Conservation (phyloP, 306 rosid genomes). For the Aeschynomene evenia region DNA sequence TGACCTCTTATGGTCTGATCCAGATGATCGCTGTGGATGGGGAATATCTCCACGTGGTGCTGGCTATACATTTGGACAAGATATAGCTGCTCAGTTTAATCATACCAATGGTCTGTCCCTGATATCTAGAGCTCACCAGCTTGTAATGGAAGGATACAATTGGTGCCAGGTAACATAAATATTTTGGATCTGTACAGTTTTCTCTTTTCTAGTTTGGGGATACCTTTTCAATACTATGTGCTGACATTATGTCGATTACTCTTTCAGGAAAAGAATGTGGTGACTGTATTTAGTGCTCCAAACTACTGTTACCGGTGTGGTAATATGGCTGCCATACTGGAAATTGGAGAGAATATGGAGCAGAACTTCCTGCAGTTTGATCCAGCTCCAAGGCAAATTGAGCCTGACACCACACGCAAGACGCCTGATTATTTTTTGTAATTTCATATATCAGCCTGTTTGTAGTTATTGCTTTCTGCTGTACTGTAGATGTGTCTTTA, state of each 20-base stretch:
- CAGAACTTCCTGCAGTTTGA: slow-evolving; percentile 98
- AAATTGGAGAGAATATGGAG: slow-evolving; percentile 95
- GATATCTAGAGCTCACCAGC: slow-evolving; percentile 98
- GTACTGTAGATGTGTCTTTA: slow-evolving; percentile 67
- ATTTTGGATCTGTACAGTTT: not conserved
- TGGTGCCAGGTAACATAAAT: slow-evolving; percentile 83
- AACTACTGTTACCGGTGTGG: slow-evolving; percentile 99
- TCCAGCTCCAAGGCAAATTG: slow-evolving; percentile 98
- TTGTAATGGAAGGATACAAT: slow-evolving; percentile 98
- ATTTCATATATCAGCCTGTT: slow-evolving; percentile 46
- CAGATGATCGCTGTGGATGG: slow-evolving; percentile 99
- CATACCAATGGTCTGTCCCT: slow-evolving; percentile 92
- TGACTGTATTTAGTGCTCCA: slow-evolving; percentile 97
- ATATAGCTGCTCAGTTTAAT: slow-evolving; percentile 91
- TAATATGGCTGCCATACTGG: slow-evolving; percentile 98
- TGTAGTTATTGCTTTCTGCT: slow-evolving; percentile 57
- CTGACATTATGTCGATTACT: slow-evolving; percentile 17
- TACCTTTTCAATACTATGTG: slow-evolving; percentile 15
- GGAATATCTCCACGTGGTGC: slow-evolving; percentile 99
- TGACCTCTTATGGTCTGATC: slow-evolving; percentile 98
- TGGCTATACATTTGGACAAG: slow-evolving; percentile 98
- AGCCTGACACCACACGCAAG: slow-evolving; percentile 97
- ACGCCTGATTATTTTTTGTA: slow-evolving; percentile 98
- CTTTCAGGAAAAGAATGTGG: slow-evolving; percentile 88
- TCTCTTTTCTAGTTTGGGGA: not conserved